Base-by-base conservation (phyloP, 805 yeast species). In the Ogataea philodendri region DNA sequence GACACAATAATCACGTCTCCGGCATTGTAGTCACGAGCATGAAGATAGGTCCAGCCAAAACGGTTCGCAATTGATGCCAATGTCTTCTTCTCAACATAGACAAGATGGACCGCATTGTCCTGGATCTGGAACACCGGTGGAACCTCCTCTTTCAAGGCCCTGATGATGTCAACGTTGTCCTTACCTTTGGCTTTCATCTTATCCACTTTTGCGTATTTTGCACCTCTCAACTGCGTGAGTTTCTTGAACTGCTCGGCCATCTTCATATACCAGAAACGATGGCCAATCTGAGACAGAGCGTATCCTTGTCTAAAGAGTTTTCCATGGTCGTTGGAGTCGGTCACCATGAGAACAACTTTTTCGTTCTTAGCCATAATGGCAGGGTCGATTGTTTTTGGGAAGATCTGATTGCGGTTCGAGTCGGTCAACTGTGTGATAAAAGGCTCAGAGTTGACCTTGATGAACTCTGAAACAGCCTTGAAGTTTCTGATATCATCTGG, bases 1-100 rank as follows among this genome's bases (percentile, higher is more conserved):
- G 67, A 60, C 3, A 81, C 58, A 2, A 84, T 55, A 2, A 84
- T 49, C 0, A 75, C 63, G 52, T 82, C 85, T 5, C 89, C 90
- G 2, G 60, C 52, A 7, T 55, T 41, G 43, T 62, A 69, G 0
- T 49, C 36, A n/a, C 52, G 47, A 2, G 57, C 44, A 24, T 65
- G 52, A 4, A 59, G 7, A 19, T 63, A 52, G 9, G 62, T 60
- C 74, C 78, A 70, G 8, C 44, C 51, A 36, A 49, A 41, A 9
- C 43, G 26, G 26, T 62, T 50, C 1, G 35, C 32, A 7, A 52
- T 28, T 2, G 34, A 10, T 3, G 36, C 24, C 5, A 50, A 27
- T 13, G 65, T 60, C 2, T 67, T 53, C 13, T 76, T 45, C 49
- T 83, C 86, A 9, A 80, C 44, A 45, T 67, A 79, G 55, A 28